Evolutionary conservation across 306 rosid genomes (phyloP).

Genomic region (Citrullus colocynthis): DNA sequence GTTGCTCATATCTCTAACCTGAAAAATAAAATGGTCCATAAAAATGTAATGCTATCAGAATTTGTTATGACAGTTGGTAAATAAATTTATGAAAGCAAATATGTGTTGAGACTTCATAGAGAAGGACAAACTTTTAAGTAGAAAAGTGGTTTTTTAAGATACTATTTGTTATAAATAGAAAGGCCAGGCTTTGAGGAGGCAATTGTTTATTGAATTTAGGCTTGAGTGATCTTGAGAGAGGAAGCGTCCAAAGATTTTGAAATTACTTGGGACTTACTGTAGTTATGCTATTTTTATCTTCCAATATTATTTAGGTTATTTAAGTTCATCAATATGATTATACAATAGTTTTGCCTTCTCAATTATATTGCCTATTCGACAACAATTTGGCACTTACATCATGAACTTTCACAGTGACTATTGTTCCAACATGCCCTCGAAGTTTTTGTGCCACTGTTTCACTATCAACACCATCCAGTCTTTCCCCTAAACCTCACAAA

Average conservation of each 20-base stretch:
- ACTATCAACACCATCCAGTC: constrained; percentile 63
- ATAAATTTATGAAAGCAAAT: background rate
- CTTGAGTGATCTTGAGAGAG: background rate
- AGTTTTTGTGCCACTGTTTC: constrained; percentile 79
- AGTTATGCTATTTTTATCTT: background rate
- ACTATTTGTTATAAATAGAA: background rate
- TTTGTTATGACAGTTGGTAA: background rate
- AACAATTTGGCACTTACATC: constrained; percentile 16
- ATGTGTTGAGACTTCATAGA: background rate
- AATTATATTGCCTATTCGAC: background rate
- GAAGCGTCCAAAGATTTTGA: background rate
- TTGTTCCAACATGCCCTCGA: constrained; percentile 86
- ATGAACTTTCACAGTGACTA: constrained; percentile 62
- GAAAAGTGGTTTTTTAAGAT: background rate
- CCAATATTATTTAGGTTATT: background rate
- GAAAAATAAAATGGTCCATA: constrained; percentile 14
- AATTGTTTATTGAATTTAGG: background rate
- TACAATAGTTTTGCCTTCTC: background rate
- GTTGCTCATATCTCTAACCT: constrained; percentile 35
- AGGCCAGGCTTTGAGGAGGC: background rate
- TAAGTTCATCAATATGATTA: background rate
- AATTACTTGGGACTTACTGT: background rate
- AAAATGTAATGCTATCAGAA: constrained; percentile 8
- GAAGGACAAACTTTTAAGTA: background rate
- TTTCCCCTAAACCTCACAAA: constrained; percentile 45